These are phyloP conservation scores for Aureobasidium uvarum DNA, from an alignment of 2,329 filamentous ascomycete genomes.

Conservation along the genomic window DNA sequence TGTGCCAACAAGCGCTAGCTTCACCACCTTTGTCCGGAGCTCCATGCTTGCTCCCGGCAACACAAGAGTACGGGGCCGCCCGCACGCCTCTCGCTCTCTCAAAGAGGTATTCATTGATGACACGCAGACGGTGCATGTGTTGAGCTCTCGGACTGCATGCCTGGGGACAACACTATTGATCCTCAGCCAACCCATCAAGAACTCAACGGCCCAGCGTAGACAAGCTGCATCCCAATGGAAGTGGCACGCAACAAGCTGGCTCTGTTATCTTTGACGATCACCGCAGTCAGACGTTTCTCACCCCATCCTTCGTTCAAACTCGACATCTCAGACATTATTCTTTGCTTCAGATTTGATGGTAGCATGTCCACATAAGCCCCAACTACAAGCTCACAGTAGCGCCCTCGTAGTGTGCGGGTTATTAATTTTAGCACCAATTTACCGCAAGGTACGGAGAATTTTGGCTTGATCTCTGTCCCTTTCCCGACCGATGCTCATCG, in stretches of 20 bases:
- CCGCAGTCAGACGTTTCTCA: neutral
- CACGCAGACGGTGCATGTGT: constrained; percentile 23
- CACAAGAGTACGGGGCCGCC: constrained; percentile 25
- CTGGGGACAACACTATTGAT: constrained; percentile 23
- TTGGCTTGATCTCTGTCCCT: constrained; percentile 21
- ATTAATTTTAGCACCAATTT: constrained; percentile 25
- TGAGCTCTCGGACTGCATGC: constrained; percentile 23
- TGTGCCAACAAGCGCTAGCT: constrained; percentile 25
- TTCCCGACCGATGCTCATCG: constrained; percentile 22
- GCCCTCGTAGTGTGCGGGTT: constrained; percentile 22
- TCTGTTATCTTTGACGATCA: constrained; percentile 3
- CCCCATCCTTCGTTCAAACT: neutral
- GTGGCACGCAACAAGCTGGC: constrained; percentile 8
- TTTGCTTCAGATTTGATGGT: constrained; percentile 29
- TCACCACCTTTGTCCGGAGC: constrained; percentile 24
- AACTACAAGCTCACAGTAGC: constrained; percentile 25
- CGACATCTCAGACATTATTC: constrained; percentile 20
- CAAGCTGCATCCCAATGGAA: constrained; percentile 6
- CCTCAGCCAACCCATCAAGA: constrained; percentile 5
- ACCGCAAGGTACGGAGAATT: constrained; percentile 23
- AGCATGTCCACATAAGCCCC: constrained; percentile 26
- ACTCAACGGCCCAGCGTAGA: constrained; percentile 14
- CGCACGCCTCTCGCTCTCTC: constrained; percentile 12
- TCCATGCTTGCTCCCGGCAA: constrained; percentile 23
- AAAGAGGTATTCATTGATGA: constrained; percentile 14